phyloP scores from a whole-genome alignment of 768 basidiomycete genomes.

The Podaxis rugospora region DNA sequence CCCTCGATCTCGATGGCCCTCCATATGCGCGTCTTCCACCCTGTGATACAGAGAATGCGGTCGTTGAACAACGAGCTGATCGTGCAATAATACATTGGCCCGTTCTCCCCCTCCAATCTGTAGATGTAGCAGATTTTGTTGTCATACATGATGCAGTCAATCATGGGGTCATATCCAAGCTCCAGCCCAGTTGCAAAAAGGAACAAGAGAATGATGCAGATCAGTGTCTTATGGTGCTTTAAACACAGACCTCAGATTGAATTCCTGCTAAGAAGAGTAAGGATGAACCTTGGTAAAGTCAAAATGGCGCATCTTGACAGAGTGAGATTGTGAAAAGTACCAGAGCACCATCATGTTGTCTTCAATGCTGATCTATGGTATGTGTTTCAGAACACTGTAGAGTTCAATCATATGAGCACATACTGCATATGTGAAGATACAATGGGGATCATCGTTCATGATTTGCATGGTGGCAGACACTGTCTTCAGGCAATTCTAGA shows the following conservation, averaged over 20 bases:
- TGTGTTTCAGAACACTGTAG: not conserved
- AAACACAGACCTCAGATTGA: not conserved
- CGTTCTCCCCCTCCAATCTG: not conserved
- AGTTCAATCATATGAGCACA: not conserved
- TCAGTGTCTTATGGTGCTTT: not conserved
- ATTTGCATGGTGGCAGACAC: not conserved
- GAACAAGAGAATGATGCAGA: too few species aligned
- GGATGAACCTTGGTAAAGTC: not conserved
- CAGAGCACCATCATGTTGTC: not conserved
- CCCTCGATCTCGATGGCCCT: constrained; percentile 5
- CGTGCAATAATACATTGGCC: not conserved
- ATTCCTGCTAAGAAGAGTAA: not conserved
- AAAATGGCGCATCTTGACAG: not conserved
- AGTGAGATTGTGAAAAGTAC: constrained; percentile 8
- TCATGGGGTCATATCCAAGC: too few species aligned
- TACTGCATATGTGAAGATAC: not conserved
- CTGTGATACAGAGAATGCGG: constrained; percentile 8
- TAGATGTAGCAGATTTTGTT: too few species aligned
- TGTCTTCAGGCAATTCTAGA: not conserved
- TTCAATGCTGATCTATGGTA: not conserved
- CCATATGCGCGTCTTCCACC: constrained; percentile 13
- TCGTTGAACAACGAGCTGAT: not conserved
- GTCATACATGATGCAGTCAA: too few species aligned
- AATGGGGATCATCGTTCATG: not conserved
- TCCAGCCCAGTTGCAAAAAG: too few species aligned